Base-by-base conservation (phyloP, 495 filamentous ascomycete genomes). In the Hypomontagnella submonticulosa region DNA sequence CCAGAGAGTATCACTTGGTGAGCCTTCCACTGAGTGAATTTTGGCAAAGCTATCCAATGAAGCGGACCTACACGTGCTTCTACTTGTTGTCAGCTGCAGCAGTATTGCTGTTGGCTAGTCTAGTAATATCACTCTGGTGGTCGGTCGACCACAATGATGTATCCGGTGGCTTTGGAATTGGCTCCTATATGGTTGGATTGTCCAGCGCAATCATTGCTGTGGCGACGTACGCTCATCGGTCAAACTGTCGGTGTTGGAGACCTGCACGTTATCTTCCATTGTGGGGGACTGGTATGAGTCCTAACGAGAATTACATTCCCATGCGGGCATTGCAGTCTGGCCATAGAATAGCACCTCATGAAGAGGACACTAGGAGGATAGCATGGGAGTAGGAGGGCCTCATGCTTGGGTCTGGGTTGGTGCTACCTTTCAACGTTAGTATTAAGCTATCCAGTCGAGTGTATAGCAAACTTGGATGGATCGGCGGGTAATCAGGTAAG, bases 101-200 rank as follows among this genome's bases (percentile, higher is more conserved):
- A 13, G 12, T 32, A 5, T 27, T 60, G 20, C 8, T 60, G 1
- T 6, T 43, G 12, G 44, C 46, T 20, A 60, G 46, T 36, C 16
- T 60, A 1, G 56, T 23, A 15, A 6, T 60, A 27, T 50, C 56
- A 9, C 36, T 60, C 8, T 60, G 56, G 44, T 60, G 56, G 56
- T 50, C 56, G 8, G 12, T 43, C n/a, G 20, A 13, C 23, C 37
- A 51, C 5, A 34, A 20, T 1, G 56, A 60, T 9, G 56, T 60
- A 4, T 60, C 56, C 0, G 56, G 56, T 4, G 56, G 56, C 0
- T 60, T 60, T 13, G 47, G 36, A 2, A 60, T 60, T 3, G 56
- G 56, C 9, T 60, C 56, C 7, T 60, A 60, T 10, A 51, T 60
- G 23, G 7, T 60, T 10, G 56, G 15, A 10, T 10, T 50, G 8